These are phyloP conservation scores for Malus hybrid DNA, from an alignment of 331 rosid genomes.

Conservation along the genomic window DNA sequence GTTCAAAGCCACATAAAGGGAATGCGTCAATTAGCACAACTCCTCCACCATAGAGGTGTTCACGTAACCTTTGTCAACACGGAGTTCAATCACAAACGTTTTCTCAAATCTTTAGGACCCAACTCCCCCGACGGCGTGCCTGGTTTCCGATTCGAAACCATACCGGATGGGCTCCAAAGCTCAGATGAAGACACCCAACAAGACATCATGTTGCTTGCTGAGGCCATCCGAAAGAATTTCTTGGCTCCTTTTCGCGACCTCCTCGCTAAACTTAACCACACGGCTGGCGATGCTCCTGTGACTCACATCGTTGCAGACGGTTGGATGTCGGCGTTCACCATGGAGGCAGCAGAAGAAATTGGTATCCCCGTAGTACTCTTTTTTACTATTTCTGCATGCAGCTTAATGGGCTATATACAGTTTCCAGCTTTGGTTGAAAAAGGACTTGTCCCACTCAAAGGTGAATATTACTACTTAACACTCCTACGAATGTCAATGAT, in stretches of 20 bases:
- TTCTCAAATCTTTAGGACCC: background rate
- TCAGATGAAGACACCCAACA: background rate
- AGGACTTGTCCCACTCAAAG: slow-evolving; percentile 33
- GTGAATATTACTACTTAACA: background rate
- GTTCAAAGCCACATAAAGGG: background rate
- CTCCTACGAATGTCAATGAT: too few relatives aligned
- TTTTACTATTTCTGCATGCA: slow-evolving; percentile 28
- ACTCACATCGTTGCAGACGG: slow-evolving; percentile 13
- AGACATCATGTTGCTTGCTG: background rate
- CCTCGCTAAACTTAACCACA: background rate
- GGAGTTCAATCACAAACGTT: background rate
- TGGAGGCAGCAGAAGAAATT: slow-evolving; percentile 26
- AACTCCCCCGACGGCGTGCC: background rate
- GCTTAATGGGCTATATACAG: slow-evolving; percentile 25
- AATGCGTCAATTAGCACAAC: background rate
- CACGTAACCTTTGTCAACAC: background rate
- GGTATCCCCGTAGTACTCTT: slow-evolving; percentile 18
- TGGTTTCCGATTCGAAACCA: background rate
- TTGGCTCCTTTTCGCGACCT: background rate
- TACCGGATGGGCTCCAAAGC: background rate
- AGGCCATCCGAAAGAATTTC: background rate
- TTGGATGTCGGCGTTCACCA: slow-evolving; percentile 21
- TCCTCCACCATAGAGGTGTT: background rate
- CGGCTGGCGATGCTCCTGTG: slow-evolving; percentile 14
- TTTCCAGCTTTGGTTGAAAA: slow-evolving; percentile 30